Evolutionary conservation across 192 early-diverging fungal genomes (phyloP), one percentile per base, ranked within the genome.

Genomic region (Tieghemiomyces parasiticus): DNA sequence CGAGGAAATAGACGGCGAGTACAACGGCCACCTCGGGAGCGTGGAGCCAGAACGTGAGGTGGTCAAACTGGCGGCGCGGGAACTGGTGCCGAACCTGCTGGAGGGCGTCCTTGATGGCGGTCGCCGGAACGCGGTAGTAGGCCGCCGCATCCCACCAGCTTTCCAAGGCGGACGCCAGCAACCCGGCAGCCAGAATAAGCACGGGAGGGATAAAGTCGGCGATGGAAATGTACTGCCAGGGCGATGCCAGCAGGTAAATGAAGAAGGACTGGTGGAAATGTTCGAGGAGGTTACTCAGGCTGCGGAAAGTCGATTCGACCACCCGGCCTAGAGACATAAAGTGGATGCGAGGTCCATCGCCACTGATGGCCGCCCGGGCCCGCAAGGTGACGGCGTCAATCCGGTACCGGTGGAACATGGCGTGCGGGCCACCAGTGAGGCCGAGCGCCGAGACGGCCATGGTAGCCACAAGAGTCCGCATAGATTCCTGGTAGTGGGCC

Each of bases 191-290:
- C 46, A 93, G 77, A 42, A 93, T 69, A 25, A 84, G 82, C 3
- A 89, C 74, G 0, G 91, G 90, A 22, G 89, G 89, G 60, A 94
- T 82, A 66, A 94, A 97, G 54, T 87, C 77, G 47, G 86, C 85
- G 47, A 97, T 87, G 1, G 92, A 92, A 32, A 95, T 84, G 70
- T 88, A 92, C 45, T 74, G 72, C 24, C 74, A 61, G 53, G 84
- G 81, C 16, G 79, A 75, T n/a, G 86, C 86, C 65, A 95, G 77
- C n/a, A 92, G 74, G 69, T 97, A 97, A 64, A 95, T 94, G 75
- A 93, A 97, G 71, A 90, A 97, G 38, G 92, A 88, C 66, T 95
- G 92, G 64, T 97, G 95, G 42, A 97, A 78, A 56, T 89, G 82
- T 67, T 97, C 95, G 46, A 97, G 74, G 46, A 97, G 63, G 64